Conservation (phyloP, 2,329 filamentous ascomycete species). For the Helminthosporium solani region DNA sequence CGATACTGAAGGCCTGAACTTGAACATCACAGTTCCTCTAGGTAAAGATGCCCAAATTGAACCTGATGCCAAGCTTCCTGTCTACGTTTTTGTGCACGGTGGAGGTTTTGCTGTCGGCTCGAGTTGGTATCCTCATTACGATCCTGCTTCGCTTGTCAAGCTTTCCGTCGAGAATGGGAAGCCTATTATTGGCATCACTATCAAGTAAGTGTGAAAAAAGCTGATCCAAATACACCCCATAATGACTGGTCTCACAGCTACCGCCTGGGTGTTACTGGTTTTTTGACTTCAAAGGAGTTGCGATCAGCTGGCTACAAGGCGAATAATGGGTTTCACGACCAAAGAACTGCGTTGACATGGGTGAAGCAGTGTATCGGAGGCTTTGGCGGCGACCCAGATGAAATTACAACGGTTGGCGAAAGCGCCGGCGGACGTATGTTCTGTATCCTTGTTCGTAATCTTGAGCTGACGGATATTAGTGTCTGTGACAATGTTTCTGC, state of each 20-base stretch:
- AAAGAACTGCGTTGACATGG: slow-evolving; percentile 42
- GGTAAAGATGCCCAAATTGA: slow-evolving; percentile 20
- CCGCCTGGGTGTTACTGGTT: slow-evolving; percentile 33
- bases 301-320: slow-evolving; percentile 44
- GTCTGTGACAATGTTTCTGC: slow-evolving; percentile 29
- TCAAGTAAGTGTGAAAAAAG: slow-evolving; percentile 46
- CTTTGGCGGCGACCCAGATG: slow-evolving; percentile 42
- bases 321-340: slow-evolving; percentile 40
- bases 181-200: slow-evolving; percentile 49
- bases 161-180: slow-evolving; percentile 46
- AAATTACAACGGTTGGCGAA: slow-evolving; percentile 48
- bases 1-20: slow-evolving; percentile 53
- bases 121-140: slow-evolving; percentile 56
- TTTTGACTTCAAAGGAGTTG: slow-evolving; percentile 51
- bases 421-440: slow-evolving; percentile 49
- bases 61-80: slow-evolving; percentile 45
- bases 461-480: slow-evolving; percentile 15
- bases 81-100: slow-evolving; percentile 57
- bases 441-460: background rate
- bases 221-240: slow-evolving; percentile 32
- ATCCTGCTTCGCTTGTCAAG: slow-evolving; percentile 49
- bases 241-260: slow-evolving; percentile 23
- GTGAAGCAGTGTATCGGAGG: slow-evolving; percentile 38
- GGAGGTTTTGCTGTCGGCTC: slow-evolving; percentile 54
- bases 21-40: slow-evolving; percentile 53